Evolutionary conservation across 2,329 filamentous ascomycete genomes (phyloP), one percentile per base, ranked within the genome.

Genomic region (Xylaria sp.): DNA sequence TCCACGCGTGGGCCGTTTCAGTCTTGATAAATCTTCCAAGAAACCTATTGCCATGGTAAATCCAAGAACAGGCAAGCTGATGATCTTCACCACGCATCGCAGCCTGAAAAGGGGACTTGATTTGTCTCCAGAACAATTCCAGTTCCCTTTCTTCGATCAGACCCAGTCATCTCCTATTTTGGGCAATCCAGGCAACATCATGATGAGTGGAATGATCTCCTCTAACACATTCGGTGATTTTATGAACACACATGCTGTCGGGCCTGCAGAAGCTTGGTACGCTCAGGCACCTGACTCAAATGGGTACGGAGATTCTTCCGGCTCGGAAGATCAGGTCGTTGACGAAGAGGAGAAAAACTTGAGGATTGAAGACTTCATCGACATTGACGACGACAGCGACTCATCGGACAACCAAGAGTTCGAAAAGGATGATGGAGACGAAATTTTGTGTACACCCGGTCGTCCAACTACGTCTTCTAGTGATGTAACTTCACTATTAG

Each of bases 181-280:
- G 68, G 88, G 85, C 76, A 90, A 91, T 67, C 87, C 89, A 20
- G 89, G 90, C 64, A 91, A 93, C 67, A 85, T 94, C 71, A 94
- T 94, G 91, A 89, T 94, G 81, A 90, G 90, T 57, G 90, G 90
- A 73, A 89, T 93, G 81, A 85, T 89, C 63, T 86, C 85, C 1
- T 83, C 82, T 63, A 84, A 85, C 69, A 83, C 85, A 0, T 86
- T 87, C 72, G 85, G 84, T 48, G 85, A 87, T 73, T 85, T 85
- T 66, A 81, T 89, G 78, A 86, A 86, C 71, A 88, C 87, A 5
- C 89, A 92, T 75, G 85, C 89, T n/a, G 84, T 93, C 75, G 91
- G 91, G 0, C 90, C 91, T 2, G 85, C 89, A 0, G 91, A 94
- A 79, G 91, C 91, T 8, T 94, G 93, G 78, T 94, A 92, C 74